These are phyloP conservation scores for Orbilia brochopaga DNA, from an alignment of 2,329 filamentous ascomycete genomes.

Conservation along the genomic window DNA sequence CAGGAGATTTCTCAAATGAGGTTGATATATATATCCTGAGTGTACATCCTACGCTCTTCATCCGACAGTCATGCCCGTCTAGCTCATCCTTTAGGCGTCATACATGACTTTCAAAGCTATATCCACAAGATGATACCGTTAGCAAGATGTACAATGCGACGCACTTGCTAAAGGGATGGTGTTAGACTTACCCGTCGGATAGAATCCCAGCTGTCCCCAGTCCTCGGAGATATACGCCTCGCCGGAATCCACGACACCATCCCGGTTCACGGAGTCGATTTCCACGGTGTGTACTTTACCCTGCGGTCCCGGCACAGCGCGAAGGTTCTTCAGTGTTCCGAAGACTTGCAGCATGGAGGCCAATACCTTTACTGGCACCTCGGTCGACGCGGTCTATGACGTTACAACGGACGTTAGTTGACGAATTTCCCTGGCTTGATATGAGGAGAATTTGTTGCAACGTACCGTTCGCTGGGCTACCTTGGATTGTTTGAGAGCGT, in stretches of 20 bases:
- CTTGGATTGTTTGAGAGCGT: slow-evolving; percentile 19
- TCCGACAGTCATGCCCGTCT: too few relatives aligned
- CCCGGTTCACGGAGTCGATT: slow-evolving; percentile 16
- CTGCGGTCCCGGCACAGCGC: slow-evolving; percentile 68
- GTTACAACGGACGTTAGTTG: slow-evolving; percentile 2
- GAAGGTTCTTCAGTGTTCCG: slow-evolving; percentile 68
- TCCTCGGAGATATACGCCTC: slow-evolving; percentile 44
- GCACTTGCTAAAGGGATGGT: neutral
- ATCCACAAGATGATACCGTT: slow-evolving; percentile 9
- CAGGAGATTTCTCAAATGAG: too few relatives aligned
- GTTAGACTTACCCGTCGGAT: slow-evolving; percentile 36
- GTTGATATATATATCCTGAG: too few relatives aligned
- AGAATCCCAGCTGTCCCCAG: slow-evolving; percentile 45
- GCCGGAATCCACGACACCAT: slow-evolving; percentile 31
- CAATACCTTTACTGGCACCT: slow-evolving; percentile 57
- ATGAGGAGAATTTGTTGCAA: neutral
- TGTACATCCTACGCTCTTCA: too few relatives aligned
- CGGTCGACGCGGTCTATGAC: slow-evolving; percentile 24
- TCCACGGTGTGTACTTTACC: slow-evolving; percentile 71
- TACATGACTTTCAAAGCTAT: slow-evolving; percentile 48
- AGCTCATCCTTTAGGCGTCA: too few relatives aligned
- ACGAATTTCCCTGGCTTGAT: too few relatives aligned
- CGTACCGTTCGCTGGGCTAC: slow-evolving; percentile 32
- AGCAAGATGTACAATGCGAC: neutral
- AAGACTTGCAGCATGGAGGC: slow-evolving; percentile 72